phyloP scores from a whole-genome alignment of 192 early-diverging fungal species.

The Coemansia sp. region DNA sequence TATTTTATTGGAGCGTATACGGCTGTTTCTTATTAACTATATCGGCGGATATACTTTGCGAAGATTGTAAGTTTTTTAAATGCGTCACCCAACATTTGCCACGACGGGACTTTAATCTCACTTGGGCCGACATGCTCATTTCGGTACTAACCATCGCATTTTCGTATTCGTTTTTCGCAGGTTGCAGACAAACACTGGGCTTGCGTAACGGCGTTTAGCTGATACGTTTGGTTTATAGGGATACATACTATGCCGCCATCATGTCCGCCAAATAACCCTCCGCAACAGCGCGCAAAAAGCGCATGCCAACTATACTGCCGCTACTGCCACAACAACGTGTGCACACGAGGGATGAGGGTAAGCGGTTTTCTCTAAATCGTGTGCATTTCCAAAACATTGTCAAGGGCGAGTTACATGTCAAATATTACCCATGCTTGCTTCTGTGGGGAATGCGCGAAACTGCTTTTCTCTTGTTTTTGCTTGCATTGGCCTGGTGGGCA shows the following conservation, averaged over 20 bases:
- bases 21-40: background rate
- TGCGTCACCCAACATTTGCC: too few species aligned
- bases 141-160: background rate
- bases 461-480: background rate
- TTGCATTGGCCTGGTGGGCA: background rate
- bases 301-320: conserved; percentile 69
- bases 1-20: background rate
- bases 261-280: conserved; percentile 48
- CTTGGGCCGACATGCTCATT: background rate
- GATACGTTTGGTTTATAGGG: background rate
- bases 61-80: background rate
- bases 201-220: background rate
- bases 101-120: too few species aligned
- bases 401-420: background rate
- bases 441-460: background rate
- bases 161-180: background rate
- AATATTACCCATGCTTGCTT: conserved; percentile 3
- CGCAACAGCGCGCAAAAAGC: conserved; percentile 54
- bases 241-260: conserved; percentile 33
- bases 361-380: conserved; percentile 9
- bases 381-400: background rate
- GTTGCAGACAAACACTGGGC: background rate
- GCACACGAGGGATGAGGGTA: conserved; percentile 76
- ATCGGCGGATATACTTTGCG: background rate
- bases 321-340: conserved; percentile 66